Evolutionary conservation across 2,329 filamentous ascomycete genomes (phyloP), one percentile per base, ranked within the genome.

Genomic region (Aspergillus jensenii): DNA sequence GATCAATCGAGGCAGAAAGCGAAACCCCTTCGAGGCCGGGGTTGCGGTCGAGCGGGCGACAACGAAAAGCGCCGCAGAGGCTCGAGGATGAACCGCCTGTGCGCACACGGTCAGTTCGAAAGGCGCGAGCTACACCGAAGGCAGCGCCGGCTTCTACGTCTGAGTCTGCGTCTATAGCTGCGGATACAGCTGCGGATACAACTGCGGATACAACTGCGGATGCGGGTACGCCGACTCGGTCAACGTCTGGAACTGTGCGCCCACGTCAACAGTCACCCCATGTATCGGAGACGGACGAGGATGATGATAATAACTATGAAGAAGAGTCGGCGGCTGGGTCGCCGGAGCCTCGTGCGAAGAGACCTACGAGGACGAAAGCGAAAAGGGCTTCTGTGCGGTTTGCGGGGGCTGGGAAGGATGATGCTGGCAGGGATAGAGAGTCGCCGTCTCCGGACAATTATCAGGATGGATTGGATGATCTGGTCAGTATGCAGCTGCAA

Each of bases 401-500:
- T 25, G 64, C 58, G 25, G 59, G 40, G 41, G 31, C 25, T 17
- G 52, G 44, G 54, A 60, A 61, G 15, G 65, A 56, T 31, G 58
- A 47, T 46, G 55, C 48, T 50, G 58, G 62, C 44, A 49, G 47
- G 15, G 37, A 61, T 23, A 9, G 53, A 56, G 23, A 59, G 37
- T 65, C 69, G 6, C 60, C 65, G 12, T 60, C 67, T 7, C 62
- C 65, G 17, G 72, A 73, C 23, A 68, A 65, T 23, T 69, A 70
- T 19, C 68, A 68, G 45, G 71, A 73, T 52, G 73, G 68, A 6
- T 63, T 74, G 48, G 71, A 75, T 53, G 71, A 74, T 41, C 65
- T 73, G 9, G 67, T 75, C 54, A 65, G 71, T 7, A 67, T 72
- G 59, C 74, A 77, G 54, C 58, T 76, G 37, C 74, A 76, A 50